Conservation (phyloP, 148 eudicot species). For the Pouteria glomerata region DNA sequence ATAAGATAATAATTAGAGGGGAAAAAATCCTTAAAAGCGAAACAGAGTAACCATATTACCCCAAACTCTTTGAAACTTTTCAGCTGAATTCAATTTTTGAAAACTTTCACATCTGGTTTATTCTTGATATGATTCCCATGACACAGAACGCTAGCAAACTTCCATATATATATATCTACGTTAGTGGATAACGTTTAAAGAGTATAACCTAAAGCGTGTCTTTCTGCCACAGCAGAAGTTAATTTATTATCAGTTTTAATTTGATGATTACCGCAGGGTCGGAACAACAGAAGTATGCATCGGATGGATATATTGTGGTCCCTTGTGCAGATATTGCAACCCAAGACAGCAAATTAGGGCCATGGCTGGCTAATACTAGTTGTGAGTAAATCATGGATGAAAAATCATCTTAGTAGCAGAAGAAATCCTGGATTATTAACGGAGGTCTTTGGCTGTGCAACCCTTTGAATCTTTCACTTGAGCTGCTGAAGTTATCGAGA, state of each 20-base stretch:
- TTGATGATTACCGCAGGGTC: constrained; percentile 32
- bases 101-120: background rate
- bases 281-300: constrained; percentile 68
- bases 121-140: background rate
- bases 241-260: background rate
- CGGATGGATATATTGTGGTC: constrained; percentile 92
- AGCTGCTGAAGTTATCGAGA: constrained; percentile 58
- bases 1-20: background rate
- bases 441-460: constrained; percentile 37
- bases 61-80: no score
- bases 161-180: background rate
- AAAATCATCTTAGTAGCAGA: constrained; percentile 1
- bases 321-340: constrained; percentile 66
- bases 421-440: no score
- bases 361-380: background rate
- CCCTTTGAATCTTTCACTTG: constrained; percentile 71
- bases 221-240: background rate
- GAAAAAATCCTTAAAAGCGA: background rate
- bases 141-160: background rate
- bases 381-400: background rate
- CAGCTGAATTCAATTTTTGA: background rate
- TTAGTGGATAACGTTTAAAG: background rate
- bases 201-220: background rate
- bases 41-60: background rate
- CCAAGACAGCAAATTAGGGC: constrained; percentile 12